Base-by-base conservation (phyloP, 2,329 filamentous ascomycete species). In the Epichloe brachyelytri region DNA sequence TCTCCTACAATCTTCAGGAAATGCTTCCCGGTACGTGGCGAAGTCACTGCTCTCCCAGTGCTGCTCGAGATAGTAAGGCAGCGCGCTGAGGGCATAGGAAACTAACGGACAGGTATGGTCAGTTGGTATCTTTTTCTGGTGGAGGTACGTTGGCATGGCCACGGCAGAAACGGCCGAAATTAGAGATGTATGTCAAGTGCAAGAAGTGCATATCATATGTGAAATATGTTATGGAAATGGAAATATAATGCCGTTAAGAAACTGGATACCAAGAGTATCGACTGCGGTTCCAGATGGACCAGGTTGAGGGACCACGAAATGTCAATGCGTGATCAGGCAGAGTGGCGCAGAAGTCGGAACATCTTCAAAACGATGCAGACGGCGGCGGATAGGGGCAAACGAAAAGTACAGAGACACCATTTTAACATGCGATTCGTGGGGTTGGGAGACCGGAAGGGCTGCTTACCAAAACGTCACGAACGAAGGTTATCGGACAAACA, bases 401-500 rank as follows among this genome's bases (percentile, higher is more conserved):
- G n/a, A 15, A 14, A 43, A 22, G 26, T 17, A 14, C 43, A 34
- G 15, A 6, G 43, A 34, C 43, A 12, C 6, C 30, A n/a, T 19
- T n/a, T 12, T 4, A 19, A 17, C 10, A 20, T 36, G 30, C 14
- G 17, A 19, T 37, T 15, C 30, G 33, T 37, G 7, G 8, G 6
- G 12, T n/a, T 20, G 8, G 15, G 15, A 14, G 4, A 37, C 15
- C n/a, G 34, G 34, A 44, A 39, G 48, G 46, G 55, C 51, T 53
- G 71, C 85, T 78, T 80, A 90, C 86, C 71, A 90, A 72, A 57
- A 86, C 80, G 65, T 89, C 83, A 70, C 87, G 87, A 68, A 90
- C 86, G 68, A 90, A 90, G 59, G 83, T 87, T 65, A 90, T 88
- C 59, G 85, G 84, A 66, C 85, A 89, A 56, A 90, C 82, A 47